Conservation (phyloP, 345 rosid genomes). For the Eucalyptus regnans region DNA sequence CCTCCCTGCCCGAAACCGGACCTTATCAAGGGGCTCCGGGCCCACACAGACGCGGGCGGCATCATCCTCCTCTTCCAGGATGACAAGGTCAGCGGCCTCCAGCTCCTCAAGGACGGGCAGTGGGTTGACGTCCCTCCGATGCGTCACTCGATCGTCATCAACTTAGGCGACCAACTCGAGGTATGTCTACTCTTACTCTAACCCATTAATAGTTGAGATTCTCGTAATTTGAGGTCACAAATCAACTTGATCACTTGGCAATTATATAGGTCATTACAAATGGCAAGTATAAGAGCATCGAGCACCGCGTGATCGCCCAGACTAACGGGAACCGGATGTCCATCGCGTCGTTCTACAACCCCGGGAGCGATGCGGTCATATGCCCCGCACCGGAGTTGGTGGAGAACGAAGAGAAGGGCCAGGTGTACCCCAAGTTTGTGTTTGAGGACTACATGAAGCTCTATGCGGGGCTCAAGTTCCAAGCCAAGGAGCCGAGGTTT, state of each 20-base stretch:
- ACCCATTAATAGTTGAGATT: neutral
- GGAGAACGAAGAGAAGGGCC: conserved; percentile 21
- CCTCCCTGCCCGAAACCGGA: conserved; percentile 95
- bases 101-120: conserved; percentile 74
- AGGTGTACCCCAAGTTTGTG: conserved; percentile 58
- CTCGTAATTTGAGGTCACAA: neutral
- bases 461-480: conserved; percentile 66
- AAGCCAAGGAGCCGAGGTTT: conserved; percentile 84
- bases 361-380: conserved; percentile 70
- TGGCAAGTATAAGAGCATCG: conserved; percentile 82
- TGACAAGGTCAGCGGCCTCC: conserved; percentile 87
- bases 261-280: conserved; percentile 69
- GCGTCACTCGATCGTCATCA: conserved; percentile 77
- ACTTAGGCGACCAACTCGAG: conserved; percentile 96
- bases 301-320: conserved; percentile 73
- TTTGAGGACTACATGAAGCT: conserved; percentile 91
- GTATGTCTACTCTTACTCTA: conserved; percentile 1
- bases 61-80: conserved; percentile 82
- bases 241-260: neutral
- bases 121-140: conserved; percentile 89
- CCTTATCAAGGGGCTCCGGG: conserved; percentile 78
- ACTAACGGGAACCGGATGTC: conserved; percentile 81
- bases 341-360: conserved; percentile 85
- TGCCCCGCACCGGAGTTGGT: conserved; percentile 56
- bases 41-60: conserved; percentile 98